Percentiles rank a stretch among this genome's conserved stretches.
phyloP scores from a whole-genome alignment of 306 rosid species.

The Begonia masoniana region DNA sequence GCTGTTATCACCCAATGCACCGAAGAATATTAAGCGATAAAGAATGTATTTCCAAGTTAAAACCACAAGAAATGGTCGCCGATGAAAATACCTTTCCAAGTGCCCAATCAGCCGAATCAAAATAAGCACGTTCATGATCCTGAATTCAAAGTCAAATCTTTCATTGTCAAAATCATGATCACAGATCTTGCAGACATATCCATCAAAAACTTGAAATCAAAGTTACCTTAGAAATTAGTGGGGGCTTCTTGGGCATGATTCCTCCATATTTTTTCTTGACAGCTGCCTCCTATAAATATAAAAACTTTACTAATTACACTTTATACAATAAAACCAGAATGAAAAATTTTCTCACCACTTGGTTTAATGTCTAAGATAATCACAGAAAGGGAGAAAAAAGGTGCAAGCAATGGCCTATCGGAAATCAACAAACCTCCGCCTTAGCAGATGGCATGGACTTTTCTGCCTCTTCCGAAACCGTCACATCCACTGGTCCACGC shows the following conservation, averaged over 20 bases:
- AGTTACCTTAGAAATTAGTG: slow-evolving; percentile 78
- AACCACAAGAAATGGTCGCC: not conserved
- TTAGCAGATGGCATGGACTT: not conserved
- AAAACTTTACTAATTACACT: too few species aligned
- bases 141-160: slow-evolving; percentile 19
- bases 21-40: slow-evolving; percentile 1
- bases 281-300: slow-evolving; percentile 39
- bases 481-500: not conserved
- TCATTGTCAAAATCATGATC: not conserved
- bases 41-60: not conserved
- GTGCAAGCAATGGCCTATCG: too few species aligned
- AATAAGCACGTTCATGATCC: slow-evolving; percentile 99
- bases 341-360: too few species aligned
- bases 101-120: slow-evolving; percentile 99
- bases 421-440: not conserved
- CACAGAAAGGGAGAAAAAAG: too few species aligned
- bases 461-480: not conserved
- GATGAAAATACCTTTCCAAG: slow-evolving; percentile 76
- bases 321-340: too few species aligned
- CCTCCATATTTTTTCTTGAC: slow-evolving; percentile 94
- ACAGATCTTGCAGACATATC: not conserved
- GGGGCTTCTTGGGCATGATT: slow-evolving; percentile 71
- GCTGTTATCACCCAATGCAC: slow-evolving; percentile 37
- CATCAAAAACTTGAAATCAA: not conserved
- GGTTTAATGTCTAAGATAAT: too few species aligned